Base-by-base conservation (phyloP, 2,329 filamentous ascomycete genomes). In the Teratosphaeria epicoccoides region DNA sequence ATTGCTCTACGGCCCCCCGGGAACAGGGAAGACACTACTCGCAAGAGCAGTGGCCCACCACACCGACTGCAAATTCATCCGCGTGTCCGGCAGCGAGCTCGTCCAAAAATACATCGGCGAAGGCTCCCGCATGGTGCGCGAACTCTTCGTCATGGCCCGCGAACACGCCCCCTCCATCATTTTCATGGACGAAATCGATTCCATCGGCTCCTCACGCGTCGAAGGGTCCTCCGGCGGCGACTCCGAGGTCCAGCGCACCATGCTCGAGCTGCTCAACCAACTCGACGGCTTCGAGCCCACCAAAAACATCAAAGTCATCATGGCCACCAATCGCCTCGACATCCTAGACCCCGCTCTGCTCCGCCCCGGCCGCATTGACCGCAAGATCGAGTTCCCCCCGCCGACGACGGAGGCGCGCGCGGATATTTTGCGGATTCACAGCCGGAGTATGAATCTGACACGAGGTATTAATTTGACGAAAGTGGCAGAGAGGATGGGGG, bases 171-270 rank as follows among this genome's bases (percentile, higher is more conserved):
- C 93, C 22, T 95, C 88, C 60, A 98, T 98, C 73, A 98, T 98
- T 72, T 98, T 98, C 78, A 98, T 98, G 93, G 93, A 98, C 71
- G 93, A 98, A 73, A 97, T 98, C 71, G 93, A 98, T 76, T 95
- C 88, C 61, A 98, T 98, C 71, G 93, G 93, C 58, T 96, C 90
- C 28, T 95, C 89, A 55, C 87, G 93, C 72, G 91, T 98, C 50
- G 93, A 98, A 69, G 91, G 91, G 24, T 94, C 87, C 53, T 94
- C 88, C 20, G 90, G 90, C 49, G 93, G 93, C 66, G 93, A 98
- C 68, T 96, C 90, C 1, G 93, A 98, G 72, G 93, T 98, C 49
- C 93, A 98, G 75, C 85, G 93, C 65, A 98, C 93, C 46, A 98
- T 98, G 93, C 74, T 98, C 73, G 93, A 98, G 71, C 78, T 98